These are phyloP conservation scores for Penicillium psychrofluorescens DNA, from an alignment of 495 filamentous ascomycete species.

Conservation along the genomic window DNA sequence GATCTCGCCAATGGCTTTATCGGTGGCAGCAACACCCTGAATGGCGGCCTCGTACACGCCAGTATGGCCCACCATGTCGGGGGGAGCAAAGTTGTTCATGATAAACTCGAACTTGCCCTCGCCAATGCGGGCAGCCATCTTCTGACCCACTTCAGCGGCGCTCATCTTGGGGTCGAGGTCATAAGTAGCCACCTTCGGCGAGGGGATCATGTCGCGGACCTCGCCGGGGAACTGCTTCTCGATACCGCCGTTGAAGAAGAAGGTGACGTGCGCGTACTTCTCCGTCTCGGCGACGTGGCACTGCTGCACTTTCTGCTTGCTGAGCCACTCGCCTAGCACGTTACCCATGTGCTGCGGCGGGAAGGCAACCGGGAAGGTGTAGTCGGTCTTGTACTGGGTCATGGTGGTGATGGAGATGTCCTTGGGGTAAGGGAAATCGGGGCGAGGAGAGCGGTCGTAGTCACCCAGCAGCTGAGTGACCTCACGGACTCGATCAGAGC, in stretches of 20 bases:
- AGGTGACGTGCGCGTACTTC: conserved; percentile 98
- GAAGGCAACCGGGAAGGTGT: conserved; percentile 89
- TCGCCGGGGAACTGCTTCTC: conserved; percentile 95
- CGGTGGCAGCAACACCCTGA: conserved; percentile 73
- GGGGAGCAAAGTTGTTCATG: conserved; percentile 99
- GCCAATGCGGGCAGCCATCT: conserved; percentile 73
- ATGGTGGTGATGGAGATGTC: conserved; percentile 89
- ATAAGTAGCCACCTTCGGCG: conserved; percentile 84
- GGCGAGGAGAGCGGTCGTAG: conserved; percentile 79
- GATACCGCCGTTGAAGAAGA: conserved; percentile 99
- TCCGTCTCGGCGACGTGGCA: conserved; percentile 97
- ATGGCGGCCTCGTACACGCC: conserved; percentile 97
- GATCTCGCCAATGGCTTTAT: conserved; percentile 86
- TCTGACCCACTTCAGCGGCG: conserved; percentile 76
- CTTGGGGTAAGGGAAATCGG: conserved; percentile 93
- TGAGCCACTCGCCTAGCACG: conserved; percentile 90
- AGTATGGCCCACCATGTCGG: conserved; percentile 99
- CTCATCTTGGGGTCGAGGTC: conserved; percentile 97
- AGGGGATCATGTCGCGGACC: conserved; percentile 68
- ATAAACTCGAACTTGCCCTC: conserved; percentile 84
- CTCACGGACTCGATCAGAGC: conserved; percentile 94
- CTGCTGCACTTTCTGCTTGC: conserved; percentile 80
- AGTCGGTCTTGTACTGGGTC: conserved; percentile 97
- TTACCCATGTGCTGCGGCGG: conserved; percentile 93
- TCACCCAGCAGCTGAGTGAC: conserved; percentile 90